phyloP scores from a whole-genome alignment of 768 basidiomycete genomes.

The Exidia glandulosa region DNA sequence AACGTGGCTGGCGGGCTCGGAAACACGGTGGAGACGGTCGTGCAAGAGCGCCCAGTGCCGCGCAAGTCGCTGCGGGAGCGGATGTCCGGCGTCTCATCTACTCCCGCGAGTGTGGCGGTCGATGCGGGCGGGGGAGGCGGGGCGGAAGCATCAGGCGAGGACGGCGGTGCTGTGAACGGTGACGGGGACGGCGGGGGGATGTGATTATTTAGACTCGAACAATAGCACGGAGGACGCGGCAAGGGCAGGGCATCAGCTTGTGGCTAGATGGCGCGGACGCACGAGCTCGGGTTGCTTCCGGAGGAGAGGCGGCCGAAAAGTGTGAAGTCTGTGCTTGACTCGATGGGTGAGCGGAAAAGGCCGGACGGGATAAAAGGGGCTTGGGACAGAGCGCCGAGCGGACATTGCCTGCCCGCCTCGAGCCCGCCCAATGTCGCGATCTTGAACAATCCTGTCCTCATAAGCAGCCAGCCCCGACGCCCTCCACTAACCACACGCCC shows the following conservation, averaged over 20 bases:
- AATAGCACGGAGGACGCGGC: neutral
- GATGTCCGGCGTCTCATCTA: neutral
- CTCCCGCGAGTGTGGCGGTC: neutral
- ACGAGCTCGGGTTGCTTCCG: neutral
- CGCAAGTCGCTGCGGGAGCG: conserved; percentile 3
- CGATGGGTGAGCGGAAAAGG: neutral
- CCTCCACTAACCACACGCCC: neutral
- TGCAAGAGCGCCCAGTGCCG: conserved; percentile 63
- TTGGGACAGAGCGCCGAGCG: neutral
- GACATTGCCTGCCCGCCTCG: neutral
- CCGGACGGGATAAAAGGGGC: neutral
- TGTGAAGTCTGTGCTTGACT: neutral
- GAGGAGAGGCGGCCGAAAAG: neutral
- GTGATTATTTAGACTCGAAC: neutral
- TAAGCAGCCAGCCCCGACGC: neutral
- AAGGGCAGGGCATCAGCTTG: neutral
- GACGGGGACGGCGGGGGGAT: too few species aligned
- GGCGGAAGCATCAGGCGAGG: neutral
- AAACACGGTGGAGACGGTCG: conserved; percentile 74
- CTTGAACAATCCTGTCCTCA: neutral
- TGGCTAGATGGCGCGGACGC: neutral
- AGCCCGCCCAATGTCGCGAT: neutral
- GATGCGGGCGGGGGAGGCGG: neutral
- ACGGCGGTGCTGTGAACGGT: neutral
- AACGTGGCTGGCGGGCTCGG: conserved; percentile 56